Percentiles rank a stretch among this genome's conserved stretches.
Conservation (phyloP, 495 filamentous ascomycete species). For the Annulohypoxylon nitens region DNA sequence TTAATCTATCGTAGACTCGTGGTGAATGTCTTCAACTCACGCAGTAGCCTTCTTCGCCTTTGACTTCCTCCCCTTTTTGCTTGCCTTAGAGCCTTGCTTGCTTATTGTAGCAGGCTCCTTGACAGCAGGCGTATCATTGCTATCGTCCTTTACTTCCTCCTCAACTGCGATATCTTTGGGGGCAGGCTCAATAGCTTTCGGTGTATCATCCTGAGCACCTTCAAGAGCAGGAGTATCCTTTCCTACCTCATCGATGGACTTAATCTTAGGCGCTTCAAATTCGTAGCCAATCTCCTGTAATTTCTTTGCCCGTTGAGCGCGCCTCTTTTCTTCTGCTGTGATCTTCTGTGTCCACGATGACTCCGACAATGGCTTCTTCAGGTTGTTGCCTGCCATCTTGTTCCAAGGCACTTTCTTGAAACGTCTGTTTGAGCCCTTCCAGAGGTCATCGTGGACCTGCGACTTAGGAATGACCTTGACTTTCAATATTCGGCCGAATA, state of each 20-base stretch:
- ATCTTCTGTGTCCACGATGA: slow-evolving; percentile 82
- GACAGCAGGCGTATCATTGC: slow-evolving; percentile 9
- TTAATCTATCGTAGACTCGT: slow-evolving; percentile 12
- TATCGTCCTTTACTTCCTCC: slow-evolving; percentile 29
- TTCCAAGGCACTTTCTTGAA: slow-evolving; percentile 91
- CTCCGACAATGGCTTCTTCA: slow-evolving; percentile 76
- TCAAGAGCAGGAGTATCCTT: slow-evolving; percentile 44
- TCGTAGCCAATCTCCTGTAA: slow-evolving; percentile 88
- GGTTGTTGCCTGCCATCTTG: slow-evolving; percentile 78
- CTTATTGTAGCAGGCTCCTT: slow-evolving; percentile 49
- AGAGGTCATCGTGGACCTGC: slow-evolving; percentile 83
- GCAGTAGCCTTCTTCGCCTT: slow-evolving; percentile 52
- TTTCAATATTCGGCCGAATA: slow-evolving; percentile 92
- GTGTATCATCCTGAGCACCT: slow-evolving; percentile 52
- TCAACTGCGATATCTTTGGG: slow-evolving; percentile 32
- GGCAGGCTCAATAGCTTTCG: slow-evolving; percentile 55
- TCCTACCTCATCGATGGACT: slow-evolving; percentile 65
- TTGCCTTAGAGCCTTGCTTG: slow-evolving; percentile 45
- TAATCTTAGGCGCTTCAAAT: slow-evolving; percentile 79
- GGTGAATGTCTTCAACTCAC: slow-evolving; percentile 35
- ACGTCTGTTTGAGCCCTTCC: slow-evolving; percentile 86
- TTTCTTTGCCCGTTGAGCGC: slow-evolving; percentile 75
- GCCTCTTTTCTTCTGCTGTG: slow-evolving; percentile 74
- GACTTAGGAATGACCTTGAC: slow-evolving; percentile 81
- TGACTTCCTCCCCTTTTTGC: slow-evolving; percentile 55